Percentiles rank a stretch among this genome's conserved stretches.
Evolutionary conservation across 202 grass and related monocot species (phyloP).

Genomic region (Carex sylvatica): DNA sequence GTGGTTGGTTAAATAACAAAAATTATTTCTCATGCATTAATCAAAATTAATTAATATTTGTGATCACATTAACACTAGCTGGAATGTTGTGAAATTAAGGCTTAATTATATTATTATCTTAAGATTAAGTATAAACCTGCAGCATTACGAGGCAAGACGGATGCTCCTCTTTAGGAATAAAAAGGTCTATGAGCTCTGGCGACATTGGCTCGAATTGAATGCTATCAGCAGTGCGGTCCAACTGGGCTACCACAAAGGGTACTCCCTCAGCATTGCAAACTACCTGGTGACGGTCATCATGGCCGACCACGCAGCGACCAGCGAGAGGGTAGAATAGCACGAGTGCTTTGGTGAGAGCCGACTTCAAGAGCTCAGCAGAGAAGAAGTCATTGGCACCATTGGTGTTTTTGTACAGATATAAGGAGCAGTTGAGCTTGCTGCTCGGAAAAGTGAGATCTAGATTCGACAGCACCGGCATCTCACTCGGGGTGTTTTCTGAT

Average conservation of each 20-base stretch:
- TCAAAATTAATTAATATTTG: not conserved
- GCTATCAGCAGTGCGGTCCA: not conserved
- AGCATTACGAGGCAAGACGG: conserved; percentile 42
- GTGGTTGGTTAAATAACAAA: not conserved
- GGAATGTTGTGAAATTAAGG: too few relatives aligned
- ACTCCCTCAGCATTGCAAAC: conserved; percentile 40
- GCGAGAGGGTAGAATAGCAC: conserved; percentile 53
- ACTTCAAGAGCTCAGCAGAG: conserved; percentile 34
- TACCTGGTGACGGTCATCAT: conserved; percentile 36
- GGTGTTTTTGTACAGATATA: not conserved
- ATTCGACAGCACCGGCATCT: conserved; percentile 20
- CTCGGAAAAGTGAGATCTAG: not conserved
- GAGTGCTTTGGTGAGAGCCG: conserved; percentile 39
- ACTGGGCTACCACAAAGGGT: conserved; percentile 27
- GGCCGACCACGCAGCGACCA: conserved; percentile 33
- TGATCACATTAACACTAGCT: too few relatives aligned
- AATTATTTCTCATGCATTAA: not conserved
- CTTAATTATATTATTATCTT: too few relatives aligned
- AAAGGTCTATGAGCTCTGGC: conserved; percentile 33
- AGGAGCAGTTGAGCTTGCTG: not conserved
- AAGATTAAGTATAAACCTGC: conserved; percentile 33
- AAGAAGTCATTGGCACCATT: conserved; percentile 17
- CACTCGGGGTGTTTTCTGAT: conserved; percentile 23
- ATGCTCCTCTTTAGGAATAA: conserved; percentile 39
- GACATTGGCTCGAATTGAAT: conserved; percentile 45